Evolutionary conservation across 768 basidiomycete genomes (phyloP), one percentile per base, ranked within the genome.

Genomic region (Phallus indusiatus): DNA sequence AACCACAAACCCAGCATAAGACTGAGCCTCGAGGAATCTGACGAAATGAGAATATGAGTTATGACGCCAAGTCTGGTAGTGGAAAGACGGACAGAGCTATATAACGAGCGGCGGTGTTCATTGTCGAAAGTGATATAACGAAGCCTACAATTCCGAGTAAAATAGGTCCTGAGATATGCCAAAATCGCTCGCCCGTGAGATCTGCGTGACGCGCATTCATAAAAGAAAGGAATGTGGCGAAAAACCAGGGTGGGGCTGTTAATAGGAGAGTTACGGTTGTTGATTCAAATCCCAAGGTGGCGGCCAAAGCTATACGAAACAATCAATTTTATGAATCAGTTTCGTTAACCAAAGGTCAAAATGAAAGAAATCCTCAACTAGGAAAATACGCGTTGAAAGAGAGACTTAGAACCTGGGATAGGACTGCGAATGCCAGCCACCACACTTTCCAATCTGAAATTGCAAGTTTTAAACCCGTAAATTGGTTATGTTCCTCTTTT

Each of bases 391-490:
- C 69, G 64, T 72, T 70, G 65, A 72, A 70, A 12, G 54, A 61
- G 17, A 69, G 60, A 24, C 70, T 69, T 28, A 69, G 59, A 48
- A 70, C 67, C 46, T 70, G 70, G 50, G 70, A 68, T 24, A 68
- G 71, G 22, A 71, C 54, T 21, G 68, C 65, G 49, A 71, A 64
- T 64, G 70, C 69, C 59, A 78, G 65, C 63, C 68, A 67, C 71
- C 75, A 77, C 47, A 77, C 74, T 64, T 76, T 77, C 68, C 67
- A 63, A 63, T 77, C 76, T 49, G 69, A 68, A 53, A 75, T 28
- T 14, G 75, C 74, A 64, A 75, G 64, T 22, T 64, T 61, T 9
- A 76, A 59, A 53, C 74, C 76, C 50, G 61, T 67, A 55, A 61
- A 69, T 18, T 48, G 63, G 21, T 18, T 65, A 47, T 64, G 56